Conservation (phyloP, 805 yeast genomes). For the Blastobotrys muscicola region DNA sequence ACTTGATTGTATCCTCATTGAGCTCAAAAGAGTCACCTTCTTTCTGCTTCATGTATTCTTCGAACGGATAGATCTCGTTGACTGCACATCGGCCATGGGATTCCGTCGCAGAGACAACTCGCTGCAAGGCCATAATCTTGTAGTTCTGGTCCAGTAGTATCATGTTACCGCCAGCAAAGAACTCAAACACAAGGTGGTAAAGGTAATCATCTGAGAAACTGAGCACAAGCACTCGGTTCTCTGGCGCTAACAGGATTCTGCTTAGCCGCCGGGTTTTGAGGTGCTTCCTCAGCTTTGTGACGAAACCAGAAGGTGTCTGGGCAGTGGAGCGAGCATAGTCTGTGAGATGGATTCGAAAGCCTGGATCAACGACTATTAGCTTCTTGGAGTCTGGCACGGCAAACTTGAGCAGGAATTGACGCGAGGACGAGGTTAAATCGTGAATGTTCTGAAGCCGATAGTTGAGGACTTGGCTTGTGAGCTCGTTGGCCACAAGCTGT, state of each 20-base stretch:
- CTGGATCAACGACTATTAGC: conserved; percentile 72
- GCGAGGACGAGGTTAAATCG: conserved; percentile 58
- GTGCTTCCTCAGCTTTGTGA: conserved; percentile 76
- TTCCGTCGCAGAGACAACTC: conserved; percentile 59
- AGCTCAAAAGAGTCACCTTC: not conserved
- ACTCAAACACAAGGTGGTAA: conserved; percentile 69
- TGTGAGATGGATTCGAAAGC: conserved; percentile 70
- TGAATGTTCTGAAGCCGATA: conserved; percentile 78
- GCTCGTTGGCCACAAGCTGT: conserved; percentile 58
- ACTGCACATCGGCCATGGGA: conserved; percentile 56
- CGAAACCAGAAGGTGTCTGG: conserved; percentile 77
- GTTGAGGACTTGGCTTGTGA: conserved; percentile 45
- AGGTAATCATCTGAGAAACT: conserved; percentile 75
- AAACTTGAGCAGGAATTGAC: conserved; percentile 73
- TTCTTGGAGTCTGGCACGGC: conserved; percentile 75
- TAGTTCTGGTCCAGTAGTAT: conserved; percentile 60
- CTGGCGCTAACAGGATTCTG: conserved; percentile 59
- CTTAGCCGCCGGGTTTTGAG: conserved; percentile 72
- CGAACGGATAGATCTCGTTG: conserved; percentile 50
- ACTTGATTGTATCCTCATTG: conserved; percentile 2
- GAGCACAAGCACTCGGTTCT: conserved; percentile 75
- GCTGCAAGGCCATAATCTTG: conserved; percentile 62
- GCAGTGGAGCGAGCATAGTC: conserved; percentile 74
- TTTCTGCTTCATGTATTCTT: conserved; percentile 8
- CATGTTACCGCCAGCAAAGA: conserved; percentile 91